These are phyloP conservation scores for Allodekkera sacchari DNA, from an alignment of 805 yeast genomes.

Conservation along the genomic window DNA sequence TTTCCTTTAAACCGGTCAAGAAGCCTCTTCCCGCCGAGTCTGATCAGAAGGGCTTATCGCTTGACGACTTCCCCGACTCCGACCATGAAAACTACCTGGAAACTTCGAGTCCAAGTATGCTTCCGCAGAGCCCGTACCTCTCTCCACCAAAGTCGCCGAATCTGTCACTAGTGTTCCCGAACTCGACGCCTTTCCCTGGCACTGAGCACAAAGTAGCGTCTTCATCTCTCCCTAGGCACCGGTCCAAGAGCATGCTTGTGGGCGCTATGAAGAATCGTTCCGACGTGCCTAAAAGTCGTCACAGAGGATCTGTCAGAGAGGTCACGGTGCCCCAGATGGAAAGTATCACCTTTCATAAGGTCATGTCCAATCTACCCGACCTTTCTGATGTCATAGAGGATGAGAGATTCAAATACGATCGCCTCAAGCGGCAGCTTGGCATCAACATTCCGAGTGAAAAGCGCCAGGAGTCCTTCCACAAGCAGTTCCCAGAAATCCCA, in stretches of 20 bases:
- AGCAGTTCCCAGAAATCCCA: slow-evolving; percentile 45
- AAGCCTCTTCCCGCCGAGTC: slow-evolving; percentile 38
- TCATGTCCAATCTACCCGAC: not conserved
- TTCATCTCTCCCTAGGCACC: too few relatives aligned
- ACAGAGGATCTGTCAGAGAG: too few relatives aligned
- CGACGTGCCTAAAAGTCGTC: too few relatives aligned
- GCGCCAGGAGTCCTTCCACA: slow-evolving; percentile 53
- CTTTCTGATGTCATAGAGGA: not conserved
- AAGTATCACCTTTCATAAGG: not conserved
- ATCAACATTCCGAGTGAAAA: slow-evolving; percentile 36
- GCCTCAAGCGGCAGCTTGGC: slow-evolving; percentile 13
- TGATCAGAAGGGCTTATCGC: slow-evolving; percentile 39
- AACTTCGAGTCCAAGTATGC: too few relatives aligned
- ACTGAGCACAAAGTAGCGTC: too few relatives aligned
- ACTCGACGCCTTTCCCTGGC: too few relatives aligned
- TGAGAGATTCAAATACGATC: slow-evolving; percentile 6
- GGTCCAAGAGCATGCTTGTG: too few relatives aligned
- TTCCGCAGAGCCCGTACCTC: too few relatives aligned
- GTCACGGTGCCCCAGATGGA: not conserved
- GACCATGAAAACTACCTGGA: too few relatives aligned
- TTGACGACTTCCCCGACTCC: slow-evolving; percentile 29
- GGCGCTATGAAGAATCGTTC: too few relatives aligned
- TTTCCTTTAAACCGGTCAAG: slow-evolving; percentile 40
- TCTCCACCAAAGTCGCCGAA: too few relatives aligned
- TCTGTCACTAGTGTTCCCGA: too few relatives aligned